Evolutionary conservation across 768 basidiomycete genomes (phyloP), one percentile per base, ranked within the genome.

Genomic region (Glaciozyma antarctica): DNA sequence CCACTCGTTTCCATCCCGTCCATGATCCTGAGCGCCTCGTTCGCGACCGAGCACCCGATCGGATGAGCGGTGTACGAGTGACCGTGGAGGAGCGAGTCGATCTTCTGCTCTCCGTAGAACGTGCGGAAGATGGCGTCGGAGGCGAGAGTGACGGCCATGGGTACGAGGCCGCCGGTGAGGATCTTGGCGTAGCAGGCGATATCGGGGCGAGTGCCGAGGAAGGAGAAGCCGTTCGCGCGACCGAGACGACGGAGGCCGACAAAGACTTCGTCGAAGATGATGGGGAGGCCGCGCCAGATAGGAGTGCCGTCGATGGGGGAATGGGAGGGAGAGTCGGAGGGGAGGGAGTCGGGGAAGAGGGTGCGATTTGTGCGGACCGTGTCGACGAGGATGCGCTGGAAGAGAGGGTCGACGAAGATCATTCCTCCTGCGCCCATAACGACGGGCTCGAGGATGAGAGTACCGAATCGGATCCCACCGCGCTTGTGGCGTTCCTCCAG

Each of bases 241-340:
- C 91, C 91, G 54, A 94, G 80, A 43, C 94, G 88, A 73, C 91
- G 84, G n/a, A 97, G 80, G 0, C 94, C 94, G 28, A 87, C 84
- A 74, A 97, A 98, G 15, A 98, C 94, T 76, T 97, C 94, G 75
- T 98, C 94, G 73, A 88, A 97, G 64, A 98, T 84, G 69, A 98
- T 86, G 0, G 94, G 91, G 19, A 97, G 79, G 5, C 88, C 87
- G 7, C 78, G 79, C 84, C 85, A 87, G 7, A 76, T 71, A 67
- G 16, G 71, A n/a, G 52, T 71, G 54, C 10, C 61, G 59, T 58
- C 44, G 49, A 45, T 5, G 21, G 53, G 15, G 44, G 3, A 32
- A 61, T 51, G 48, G 13, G 24, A 24, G 53, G 44, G n/a, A 30
- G 19, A 32, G 15, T 0, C 43, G 24, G 17, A 12, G 44, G 10